phyloP scores from a whole-genome alignment of 352 stramenopile genomes.

The Globisporangium paddicum region DNA sequence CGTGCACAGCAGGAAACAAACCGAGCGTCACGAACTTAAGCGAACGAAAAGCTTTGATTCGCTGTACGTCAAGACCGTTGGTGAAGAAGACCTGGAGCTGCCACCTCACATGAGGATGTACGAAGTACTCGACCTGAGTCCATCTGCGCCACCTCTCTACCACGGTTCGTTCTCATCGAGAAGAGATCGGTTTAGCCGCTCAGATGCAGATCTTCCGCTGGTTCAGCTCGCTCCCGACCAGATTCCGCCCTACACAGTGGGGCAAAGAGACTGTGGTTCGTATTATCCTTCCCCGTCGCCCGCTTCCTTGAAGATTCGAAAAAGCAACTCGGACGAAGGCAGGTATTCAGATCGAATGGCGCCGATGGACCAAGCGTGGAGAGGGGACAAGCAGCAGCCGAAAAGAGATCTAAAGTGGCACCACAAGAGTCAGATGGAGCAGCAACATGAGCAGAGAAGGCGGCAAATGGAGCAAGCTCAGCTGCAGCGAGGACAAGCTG shows the following conservation, averaged over 20 bases:
- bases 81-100: constrained; percentile 24
- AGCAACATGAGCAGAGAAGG: neutral
- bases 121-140: constrained; percentile 39
- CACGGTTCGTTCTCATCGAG: constrained; percentile 9
- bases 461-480: neutral
- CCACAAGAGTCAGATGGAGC: neutral
- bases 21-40: constrained; percentile 12
- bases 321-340: constrained; percentile 15
- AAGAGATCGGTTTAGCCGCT: constrained; percentile 11
- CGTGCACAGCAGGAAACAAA: neutral
- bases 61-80: constrained; percentile 15
- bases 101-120: constrained; percentile 40
- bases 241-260: neutral
- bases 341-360: constrained; percentile 1
- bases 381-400: neutral
- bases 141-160: constrained; percentile 36
- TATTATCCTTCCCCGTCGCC: neutral
- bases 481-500: no score
- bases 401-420: neutral
- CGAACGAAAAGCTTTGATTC: constrained; percentile 55
- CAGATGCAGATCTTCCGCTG: constrained; percentile 1
- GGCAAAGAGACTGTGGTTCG: neutral
- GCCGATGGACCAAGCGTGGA: neutral
- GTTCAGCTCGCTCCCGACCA: neutral
- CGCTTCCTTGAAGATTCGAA: constrained; percentile 2